Evolutionary conservation across 106 monocot species (phyloP), one percentile per base, ranked within the genome.

Genomic region (Iris macrosiphon): DNA sequence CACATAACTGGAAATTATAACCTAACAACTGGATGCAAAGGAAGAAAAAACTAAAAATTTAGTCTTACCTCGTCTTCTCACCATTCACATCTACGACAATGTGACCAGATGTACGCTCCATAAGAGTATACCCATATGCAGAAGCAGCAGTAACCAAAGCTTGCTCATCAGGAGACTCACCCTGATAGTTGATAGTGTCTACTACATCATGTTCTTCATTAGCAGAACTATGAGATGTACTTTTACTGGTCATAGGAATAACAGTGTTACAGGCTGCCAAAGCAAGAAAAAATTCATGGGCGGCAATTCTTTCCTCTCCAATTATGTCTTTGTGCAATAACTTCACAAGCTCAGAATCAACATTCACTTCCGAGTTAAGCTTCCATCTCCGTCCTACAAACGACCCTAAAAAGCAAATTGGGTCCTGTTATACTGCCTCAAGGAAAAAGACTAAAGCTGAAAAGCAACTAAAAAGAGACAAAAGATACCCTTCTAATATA

Each of bases 101-200:
- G 48, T 96, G 95, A 2, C 95, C 95, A 63, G 95, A 86, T 32
- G 95, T 96, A 26, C 95, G 81, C 49, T 96, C 89, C 59, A 96
- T 55, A 31, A 96, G 95, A 43, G 82, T 89, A 65, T 85, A 96
- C 19, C 95, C 85, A 70, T 96, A 86, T 39, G 82, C 72, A 60
- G 89, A 63, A 31, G 89, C 95, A 65, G 95, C 95, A 74, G 65
- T 71, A 57, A 89, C 95, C 55, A 96, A 72, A 42, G 95, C 95
- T 74, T 82, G 95, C 64, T 96, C 95, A 85, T 96, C 95, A 63
- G 95, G 95, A 49, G 95, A 96, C 62, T 96, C 89, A 33, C 95
- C 95, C 69, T 96, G 95, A 62, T 96, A 96, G 20, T 85, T 72
- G 49, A 96, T 79, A 32, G 25, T 63, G 48, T 65, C 72, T 46